Base-by-base conservation (phyloP, 192 early-diverging fungal genomes). In the Globomyces pollinis-pini region DNA sequence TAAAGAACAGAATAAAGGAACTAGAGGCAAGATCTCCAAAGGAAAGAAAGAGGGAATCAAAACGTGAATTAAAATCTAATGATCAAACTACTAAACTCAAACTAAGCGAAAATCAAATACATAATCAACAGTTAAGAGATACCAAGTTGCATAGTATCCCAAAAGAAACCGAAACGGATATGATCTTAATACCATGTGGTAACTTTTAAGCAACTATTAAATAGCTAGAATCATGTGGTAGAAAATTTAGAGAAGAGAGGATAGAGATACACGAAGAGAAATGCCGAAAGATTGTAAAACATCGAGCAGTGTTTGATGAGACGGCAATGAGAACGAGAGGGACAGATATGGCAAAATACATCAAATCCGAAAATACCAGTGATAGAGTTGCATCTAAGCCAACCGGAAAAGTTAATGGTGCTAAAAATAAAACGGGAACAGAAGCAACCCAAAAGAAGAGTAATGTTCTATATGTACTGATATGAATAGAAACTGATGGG, bases 181-280 rank as follows among this genome's bases (percentile, higher is more conserved):
- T 47, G 4, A 26, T 28, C n/a, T 26, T 47, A 20, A 47, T 47
- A 5, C 24, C 44, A 2, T 47, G 44, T 26, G 28, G 28, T 28
- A 5, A 47, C 24, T 47, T n/a, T n/a, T n/a, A n/a, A n/a, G n/a
- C n/a, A n/a, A n/a, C n/a, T n/a, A n/a, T n/a, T n/a, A n/a, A n/a
- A n/a, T n/a, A n/a, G n/a, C n/a, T n/a, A n/a, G n/a, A 4, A 9
- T 26, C 18, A 26, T 47, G 55, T 31, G 31, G 31, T 3, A 23
- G 55, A 38, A 57, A 44, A n/a, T 57, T 57, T 29, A 36, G 23
- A 13, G 21, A 24, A 26, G 55, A 57, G 9, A 38, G 55, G 21
- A 32, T 57, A 26, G 32, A 57, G 15, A 32, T 39, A 31, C 55
- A 57, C 38, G 38, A 30, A 38, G n/a, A 32, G 29, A 44, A 39